Evolutionary conservation across 2,329 filamentous ascomycete genomes (phyloP).

Genomic region (Leptographium lundbergii): DNA sequence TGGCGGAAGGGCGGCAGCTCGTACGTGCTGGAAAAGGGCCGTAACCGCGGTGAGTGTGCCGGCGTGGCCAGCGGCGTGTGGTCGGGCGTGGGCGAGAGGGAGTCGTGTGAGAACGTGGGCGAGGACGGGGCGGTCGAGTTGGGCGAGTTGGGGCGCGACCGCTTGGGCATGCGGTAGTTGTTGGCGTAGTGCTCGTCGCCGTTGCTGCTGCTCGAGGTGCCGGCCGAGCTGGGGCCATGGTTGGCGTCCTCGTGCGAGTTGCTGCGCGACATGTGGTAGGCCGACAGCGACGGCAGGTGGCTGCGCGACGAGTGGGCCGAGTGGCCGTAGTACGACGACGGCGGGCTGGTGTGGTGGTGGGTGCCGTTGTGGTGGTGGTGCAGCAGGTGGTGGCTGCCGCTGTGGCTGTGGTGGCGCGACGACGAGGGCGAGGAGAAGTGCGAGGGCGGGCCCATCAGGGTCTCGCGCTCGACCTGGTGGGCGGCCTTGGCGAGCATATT

Average conservation of each 20-base stretch:
- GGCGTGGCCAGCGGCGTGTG: slow-evolving; percentile 98
- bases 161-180: slow-evolving; percentile 61
- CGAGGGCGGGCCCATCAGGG: slow-evolving; percentile 24
- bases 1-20: slow-evolving; percentile 78
- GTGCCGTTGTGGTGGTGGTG: slow-evolving; percentile 12
- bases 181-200: slow-evolving; percentile 64
- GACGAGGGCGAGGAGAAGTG: slow-evolving; percentile 29
- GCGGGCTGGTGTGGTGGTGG: slow-evolving; percentile 10
- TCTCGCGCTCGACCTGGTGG: slow-evolving; percentile 50
- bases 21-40: slow-evolving; percentile 60
- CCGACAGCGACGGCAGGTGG: slow-evolving; percentile 63
- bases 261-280: slow-evolving; percentile 89
- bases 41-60: slow-evolving; percentile 82
- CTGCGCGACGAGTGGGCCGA: slow-evolving; percentile 37
- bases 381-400: slow-evolving; percentile 20
- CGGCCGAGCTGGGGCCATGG: neutral
- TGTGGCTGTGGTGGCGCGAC: slow-evolving; percentile 33
- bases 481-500: slow-evolving; percentile 48
- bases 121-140: slow-evolving; percentile 93
- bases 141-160: slow-evolving; percentile 84
- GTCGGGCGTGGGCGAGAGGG: slow-evolving; percentile 86
- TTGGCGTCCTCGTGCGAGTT: slow-evolving; percentile 60
- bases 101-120: slow-evolving; percentile 92
- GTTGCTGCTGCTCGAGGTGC: slow-evolving; percentile 21
- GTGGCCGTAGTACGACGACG: slow-evolving; percentile 35